These are phyloP conservation scores for Zea luxurians DNA, from an alignment of 176 grass and related monocot genomes.

Conservation along the genomic window DNA sequence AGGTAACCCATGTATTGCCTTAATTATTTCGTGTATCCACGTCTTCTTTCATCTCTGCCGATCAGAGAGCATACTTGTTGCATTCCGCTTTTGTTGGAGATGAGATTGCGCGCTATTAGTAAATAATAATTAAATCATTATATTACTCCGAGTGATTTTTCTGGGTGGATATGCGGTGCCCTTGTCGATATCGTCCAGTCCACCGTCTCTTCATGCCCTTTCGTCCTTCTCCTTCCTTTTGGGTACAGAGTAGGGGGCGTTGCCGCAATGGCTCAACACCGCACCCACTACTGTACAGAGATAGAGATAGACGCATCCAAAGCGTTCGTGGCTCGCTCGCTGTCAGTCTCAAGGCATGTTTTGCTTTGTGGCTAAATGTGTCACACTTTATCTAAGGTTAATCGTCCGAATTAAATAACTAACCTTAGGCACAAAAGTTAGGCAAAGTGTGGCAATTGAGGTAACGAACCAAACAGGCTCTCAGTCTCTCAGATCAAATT, in stretches of 20 bases:
- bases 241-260: no score
- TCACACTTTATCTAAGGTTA: no score
- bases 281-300: background rate
- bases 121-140: background rate
- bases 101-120: constrained; percentile 21
- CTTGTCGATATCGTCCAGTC: background rate
- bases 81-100: constrained; percentile 25
- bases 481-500: background rate
- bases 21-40: no score
- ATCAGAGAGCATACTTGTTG: background rate
- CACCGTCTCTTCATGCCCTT: background rate
- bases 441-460: no score
- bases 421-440: no score
- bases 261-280: background rate
- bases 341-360: no score
- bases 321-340: background rate
- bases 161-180: background rate
- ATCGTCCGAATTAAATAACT: no score
- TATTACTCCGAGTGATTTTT: background rate
- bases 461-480: no score
- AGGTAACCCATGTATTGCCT: no score
- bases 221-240: background rate
- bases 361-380: no score
- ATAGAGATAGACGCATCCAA: background rate
- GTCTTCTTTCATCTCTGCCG: background rate